A percentile compares a stretch with the other conserved stretches of the same genome.
Evolutionary conservation across 2,329 filamentous ascomycete genomes (phyloP).

Genomic region (Paracoccidioides brasiliensis): DNA sequence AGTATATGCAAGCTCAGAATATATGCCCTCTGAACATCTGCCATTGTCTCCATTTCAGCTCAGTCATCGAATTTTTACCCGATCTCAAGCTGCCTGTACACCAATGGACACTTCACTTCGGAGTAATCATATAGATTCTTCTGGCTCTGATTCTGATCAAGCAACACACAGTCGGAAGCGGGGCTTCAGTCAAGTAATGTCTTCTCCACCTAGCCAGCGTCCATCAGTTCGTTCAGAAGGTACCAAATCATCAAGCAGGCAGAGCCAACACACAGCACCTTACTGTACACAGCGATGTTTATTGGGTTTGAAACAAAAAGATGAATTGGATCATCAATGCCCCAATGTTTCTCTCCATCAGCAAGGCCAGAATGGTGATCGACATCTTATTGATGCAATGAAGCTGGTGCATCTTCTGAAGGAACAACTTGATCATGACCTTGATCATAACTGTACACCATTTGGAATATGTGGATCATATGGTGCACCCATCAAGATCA

Average conservation of each 20-base stretch:
- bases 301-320: constrained; percentile 14
- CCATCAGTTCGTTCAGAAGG: constrained; percentile 5
- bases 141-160: too few relatives aligned
- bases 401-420: constrained; percentile 15
- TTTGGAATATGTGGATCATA: constrained; percentile 16
- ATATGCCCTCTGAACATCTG: too few relatives aligned
- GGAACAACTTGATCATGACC: constrained; percentile 17
- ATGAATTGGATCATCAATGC: constrained; percentile 13
- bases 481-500: constrained; percentile 20
- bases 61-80: too few relatives aligned
- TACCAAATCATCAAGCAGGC: not conserved
- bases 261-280: constrained; percentile 8
- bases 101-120: too few relatives aligned
- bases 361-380: constrained; percentile 5
- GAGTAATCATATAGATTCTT: too few relatives aligned
- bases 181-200: too few relatives aligned
- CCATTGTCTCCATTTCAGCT: too few relatives aligned
- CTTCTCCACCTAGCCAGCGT: not conserved
- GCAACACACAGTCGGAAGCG: too few relatives aligned
- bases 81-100: too few relatives aligned
- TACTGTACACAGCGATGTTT: constrained; percentile 21
- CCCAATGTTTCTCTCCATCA: constrained; percentile 16
- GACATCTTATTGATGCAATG: constrained; percentile 12
- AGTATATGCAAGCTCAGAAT: not conserved
- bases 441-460: constrained; percentile 18